These are phyloP conservation scores for Coemansia sp. DNA, from an alignment of 192 early-diverging fungal species.

Conservation along the genomic window DNA sequence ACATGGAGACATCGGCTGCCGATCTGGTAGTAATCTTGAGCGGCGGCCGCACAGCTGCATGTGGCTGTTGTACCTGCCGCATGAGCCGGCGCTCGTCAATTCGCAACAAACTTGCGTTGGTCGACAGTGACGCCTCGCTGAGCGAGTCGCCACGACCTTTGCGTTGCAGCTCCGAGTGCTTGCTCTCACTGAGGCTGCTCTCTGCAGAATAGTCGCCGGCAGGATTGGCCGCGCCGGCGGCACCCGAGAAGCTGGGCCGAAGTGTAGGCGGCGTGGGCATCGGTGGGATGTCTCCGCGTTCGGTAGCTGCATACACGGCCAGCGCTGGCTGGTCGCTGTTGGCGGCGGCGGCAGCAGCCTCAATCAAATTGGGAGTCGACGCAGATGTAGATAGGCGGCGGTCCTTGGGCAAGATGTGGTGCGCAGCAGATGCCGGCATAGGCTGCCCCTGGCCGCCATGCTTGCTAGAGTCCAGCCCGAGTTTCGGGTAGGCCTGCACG, in stretches of 20 bases:
- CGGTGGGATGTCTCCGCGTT: constrained; percentile 51
- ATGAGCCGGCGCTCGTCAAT: constrained; percentile 30
- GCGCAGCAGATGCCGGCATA: background rate
- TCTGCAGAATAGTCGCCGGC: background rate
- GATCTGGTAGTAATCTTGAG: constrained; percentile 47
- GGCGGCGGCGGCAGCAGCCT: constrained; percentile 46
- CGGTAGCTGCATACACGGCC: constrained; percentile 47
- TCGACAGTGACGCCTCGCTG: constrained; percentile 18
- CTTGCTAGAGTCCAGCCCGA: constrained; percentile 5
- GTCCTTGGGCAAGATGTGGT: constrained; percentile 24
- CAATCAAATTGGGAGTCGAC: constrained; percentile 52
- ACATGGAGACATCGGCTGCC: constrained; percentile 31
- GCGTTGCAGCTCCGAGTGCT: background rate
- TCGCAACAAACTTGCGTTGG: constrained; percentile 14
- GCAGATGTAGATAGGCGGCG: constrained; percentile 51
- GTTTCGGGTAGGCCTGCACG: constrained; percentile 11
- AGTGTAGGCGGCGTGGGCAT: constrained; percentile 52
- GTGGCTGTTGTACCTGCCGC: constrained; percentile 28
- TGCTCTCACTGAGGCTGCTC: background rate
- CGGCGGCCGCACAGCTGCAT: constrained; percentile 21
- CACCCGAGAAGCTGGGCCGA: constrained; percentile 32
- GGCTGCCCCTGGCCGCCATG: constrained; percentile 7
- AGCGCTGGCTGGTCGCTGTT: constrained; percentile 43
- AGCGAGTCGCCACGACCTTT: constrained; percentile 20
- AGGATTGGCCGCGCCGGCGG: background rate